Conservation (phyloP, 805 yeast genomes). For the Yamadazyma ubonensis region DNA sequence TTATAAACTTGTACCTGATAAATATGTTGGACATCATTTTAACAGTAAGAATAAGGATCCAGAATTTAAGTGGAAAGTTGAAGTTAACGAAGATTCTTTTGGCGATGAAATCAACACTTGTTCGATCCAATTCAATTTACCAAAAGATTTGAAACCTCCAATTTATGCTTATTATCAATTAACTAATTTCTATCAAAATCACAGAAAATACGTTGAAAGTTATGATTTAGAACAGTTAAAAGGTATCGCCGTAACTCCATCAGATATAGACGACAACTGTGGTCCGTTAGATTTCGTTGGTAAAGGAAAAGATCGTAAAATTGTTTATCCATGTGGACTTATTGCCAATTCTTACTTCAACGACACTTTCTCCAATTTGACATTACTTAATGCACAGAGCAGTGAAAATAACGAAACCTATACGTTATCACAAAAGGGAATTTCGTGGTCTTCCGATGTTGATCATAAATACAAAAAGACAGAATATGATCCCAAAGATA, state of each 20-base stretch:
- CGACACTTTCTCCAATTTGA: conserved; percentile 69
- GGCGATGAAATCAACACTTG: conserved; percentile 50
- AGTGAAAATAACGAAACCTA: conserved; percentile 44
- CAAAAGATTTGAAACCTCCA: conserved; percentile 67
- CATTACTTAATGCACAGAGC: conserved; percentile 42
- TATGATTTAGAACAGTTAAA: conserved; percentile 77
- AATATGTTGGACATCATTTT: conserved; percentile 63
- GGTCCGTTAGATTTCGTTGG: conserved; percentile 40
- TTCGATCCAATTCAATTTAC: conserved; percentile 67
- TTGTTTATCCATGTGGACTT: conserved; percentile 87
- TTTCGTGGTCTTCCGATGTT: conserved; percentile 84
- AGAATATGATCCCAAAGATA: conserved; percentile 59
- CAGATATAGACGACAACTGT: conserved; percentile 44
- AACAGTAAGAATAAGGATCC: conserved; percentile 39
- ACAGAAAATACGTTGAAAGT: conserved; percentile 87
- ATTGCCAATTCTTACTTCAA: conserved; percentile 92
- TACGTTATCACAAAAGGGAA: conserved; percentile 52
- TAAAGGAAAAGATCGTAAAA: conserved; percentile 40
- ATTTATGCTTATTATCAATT: conserved; percentile 77
- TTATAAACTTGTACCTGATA: conserved; percentile 55
- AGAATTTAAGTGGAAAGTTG: conserved; percentile 63
- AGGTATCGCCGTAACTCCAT: conserved; percentile 64
- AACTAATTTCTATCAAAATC: conserved; percentile 92
- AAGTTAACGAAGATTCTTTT: conserved; percentile 35
- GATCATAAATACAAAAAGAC: conserved; percentile 68